A percentile compares a stretch with the other conserved stretches of the same genome.
Evolutionary conservation across 2,329 filamentous ascomycete species (phyloP).

Genomic region (Ascomycota sp.): DNA sequence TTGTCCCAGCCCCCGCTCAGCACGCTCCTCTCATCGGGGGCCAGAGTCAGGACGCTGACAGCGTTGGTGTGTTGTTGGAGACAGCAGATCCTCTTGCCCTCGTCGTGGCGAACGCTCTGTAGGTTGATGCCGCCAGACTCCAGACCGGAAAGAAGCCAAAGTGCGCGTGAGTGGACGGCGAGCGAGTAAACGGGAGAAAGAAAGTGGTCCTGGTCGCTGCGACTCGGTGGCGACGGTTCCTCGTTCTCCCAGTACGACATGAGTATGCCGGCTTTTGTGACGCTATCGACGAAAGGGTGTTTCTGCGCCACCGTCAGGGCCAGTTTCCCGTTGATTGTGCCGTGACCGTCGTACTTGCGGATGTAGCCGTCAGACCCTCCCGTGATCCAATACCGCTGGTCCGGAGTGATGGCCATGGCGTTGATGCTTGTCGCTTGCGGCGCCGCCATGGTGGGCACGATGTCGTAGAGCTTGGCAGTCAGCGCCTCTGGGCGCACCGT

Average conservation of each 20-base stretch:
- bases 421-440: constrained; percentile 94
- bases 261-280: constrained; percentile 82
- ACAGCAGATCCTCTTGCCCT: constrained; percentile 71
- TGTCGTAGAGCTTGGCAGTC: constrained; percentile 69
- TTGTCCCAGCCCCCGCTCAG: constrained; percentile 96
- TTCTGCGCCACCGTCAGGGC: constrained; percentile 85
- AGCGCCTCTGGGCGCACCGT: constrained; percentile 59
- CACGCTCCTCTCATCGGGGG: constrained; percentile 69
- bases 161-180: constrained; percentile 69
- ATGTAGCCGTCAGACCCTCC: constrained; percentile 92
- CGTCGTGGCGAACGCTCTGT: constrained; percentile 82
- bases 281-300: constrained; percentile 93
- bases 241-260: constrained; percentile 99
- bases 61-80: constrained; percentile 75
- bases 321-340: constrained; percentile 86
- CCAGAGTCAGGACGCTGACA: constrained; percentile 67
- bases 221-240: constrained; percentile 34
- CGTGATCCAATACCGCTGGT: constrained; percentile 87
- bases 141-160: constrained; percentile 81
- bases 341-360: constrained; percentile 86
- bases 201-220: constrained; percentile 34
- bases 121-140: constrained; percentile 86
- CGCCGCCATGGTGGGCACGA: constrained; percentile 89
- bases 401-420: constrained; percentile 73
- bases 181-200: constrained; percentile 90